A percentile compares a stretch with the other conserved stretches of the same genome.
phyloP scores from a whole-genome alignment of 2,329 filamentous ascomycete genomes.

The Chrysoporthe austroafricana region DNA sequence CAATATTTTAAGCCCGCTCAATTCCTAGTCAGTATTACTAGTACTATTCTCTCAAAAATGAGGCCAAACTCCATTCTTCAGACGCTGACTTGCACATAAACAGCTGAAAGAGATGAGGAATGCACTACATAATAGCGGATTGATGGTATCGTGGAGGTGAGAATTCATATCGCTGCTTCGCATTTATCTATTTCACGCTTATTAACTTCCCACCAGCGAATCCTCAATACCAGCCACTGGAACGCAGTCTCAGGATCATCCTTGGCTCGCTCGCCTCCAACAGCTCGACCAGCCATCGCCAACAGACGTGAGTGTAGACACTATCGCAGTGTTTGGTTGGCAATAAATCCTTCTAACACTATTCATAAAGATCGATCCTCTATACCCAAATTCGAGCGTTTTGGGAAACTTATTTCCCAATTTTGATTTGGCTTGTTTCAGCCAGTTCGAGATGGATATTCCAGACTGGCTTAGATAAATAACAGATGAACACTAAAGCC shows the following conservation, averaged over 20 bases:
- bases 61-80: not conserved
- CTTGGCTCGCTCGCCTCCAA: not conserved
- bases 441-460: not conserved
- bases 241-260: not conserved
- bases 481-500: not conserved
- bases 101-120: conserved; percentile 3
- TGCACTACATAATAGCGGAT: not conserved
- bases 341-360: not conserved
- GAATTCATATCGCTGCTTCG: not conserved
- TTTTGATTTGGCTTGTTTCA: not conserved
- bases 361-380: not conserved
- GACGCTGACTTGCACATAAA: not conserved
- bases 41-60: not conserved
- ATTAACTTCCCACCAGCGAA: not conserved
- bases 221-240: not conserved
- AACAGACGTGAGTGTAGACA: not conserved
- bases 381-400: not conserved
- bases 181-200: not conserved
- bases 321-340: not conserved
- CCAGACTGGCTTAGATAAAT: not conserved
- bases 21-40: not conserved
- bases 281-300: conserved; percentile 7
- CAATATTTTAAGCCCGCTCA: conserved; percentile 1
- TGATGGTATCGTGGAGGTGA: conserved; percentile 1
- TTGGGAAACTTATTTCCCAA: not conserved